Conservation (phyloP, 2,329 filamentous ascomycete genomes). For the Colletotrichum echinochloae region DNA sequence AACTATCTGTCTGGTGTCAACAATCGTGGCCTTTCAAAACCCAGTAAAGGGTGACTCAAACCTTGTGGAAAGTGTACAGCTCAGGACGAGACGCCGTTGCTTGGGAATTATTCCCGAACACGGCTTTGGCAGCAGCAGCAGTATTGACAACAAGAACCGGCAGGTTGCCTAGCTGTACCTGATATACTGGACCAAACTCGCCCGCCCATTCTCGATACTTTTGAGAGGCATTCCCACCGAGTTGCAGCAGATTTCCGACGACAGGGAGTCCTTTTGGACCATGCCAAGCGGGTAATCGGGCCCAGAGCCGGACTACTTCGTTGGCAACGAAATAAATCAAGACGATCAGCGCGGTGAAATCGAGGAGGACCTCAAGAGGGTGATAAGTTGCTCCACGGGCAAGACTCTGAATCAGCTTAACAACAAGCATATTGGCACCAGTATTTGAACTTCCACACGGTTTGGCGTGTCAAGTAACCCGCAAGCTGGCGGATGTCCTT, state of each 20-base stretch:
- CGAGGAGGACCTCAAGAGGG: conserved; percentile 41
- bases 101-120: conserved; percentile 76
- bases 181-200: conserved; percentile 48
- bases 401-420: conserved; percentile 43
- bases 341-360: conserved; percentile 42
- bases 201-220: conserved; percentile 47
- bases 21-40: no score
- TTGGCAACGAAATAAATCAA: conserved; percentile 61
- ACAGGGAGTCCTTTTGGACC: conserved; percentile 64
- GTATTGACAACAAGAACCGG: conserved; percentile 75
- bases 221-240: conserved; percentile 59
- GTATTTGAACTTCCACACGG: not conserved
- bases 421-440: conserved; percentile 45
- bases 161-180: conserved; percentile 55
- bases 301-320: conserved; percentile 58
- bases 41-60: not conserved
- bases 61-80: conserved; percentile 70
- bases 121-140: conserved; percentile 71
- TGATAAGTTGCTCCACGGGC: conserved; percentile 41
- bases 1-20: conserved; percentile 57
- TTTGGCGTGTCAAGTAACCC: no score
- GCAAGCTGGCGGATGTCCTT: not conserved
- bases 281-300: conserved; percentile 58
- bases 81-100: conserved; percentile 74
- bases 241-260: conserved; percentile 67